Evolutionary conservation across 495 filamentous ascomycete genomes (phyloP), one percentile per base, ranked within the genome.

Genomic region (Lasiosphaeria hispida): DNA sequence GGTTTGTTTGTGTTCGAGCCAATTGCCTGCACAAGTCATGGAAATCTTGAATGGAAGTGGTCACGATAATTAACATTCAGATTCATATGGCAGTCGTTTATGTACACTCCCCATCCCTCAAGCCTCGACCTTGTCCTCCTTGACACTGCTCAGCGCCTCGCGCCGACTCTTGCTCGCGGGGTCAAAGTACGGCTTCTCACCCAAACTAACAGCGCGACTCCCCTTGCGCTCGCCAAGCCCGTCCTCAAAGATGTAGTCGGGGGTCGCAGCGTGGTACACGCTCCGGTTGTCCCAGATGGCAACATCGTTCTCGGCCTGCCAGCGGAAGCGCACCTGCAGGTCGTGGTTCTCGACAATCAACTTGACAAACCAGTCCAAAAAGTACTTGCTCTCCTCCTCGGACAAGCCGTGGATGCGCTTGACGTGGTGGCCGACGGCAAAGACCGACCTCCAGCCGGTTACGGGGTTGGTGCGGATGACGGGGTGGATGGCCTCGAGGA

Each of bases 261-360:
- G 84, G 2, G 88, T 92, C 0, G 87, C 87, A 4, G 82, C 79
- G 61, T 92, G 88, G 67, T 84, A 90, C 0, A 82, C 79, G 38
- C 79, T 82, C 7, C 88, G 72, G 60, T 92, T 92, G 67, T 92
- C 89, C 89, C 89, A 93, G 60, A 93, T 90, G 0, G 89, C 87
- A 13, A 88, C 58, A 69, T 87, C 83, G 62, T 85, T 84, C 17
- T 65, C 62, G 52, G 82, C 76, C 52, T 81, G 67, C 87, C 86
- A 93, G 50, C 77, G 73, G 61, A 79, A 69, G n/a, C 90, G 75
- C 0, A 89, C 87, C 74, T 94, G 90, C 57, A 90, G 67, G 64
- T 94, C 89, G 64, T 92, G 90, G 62, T 92, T 92, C 70, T 92
- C 84, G 5, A 81, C 76, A 52, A 92, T 78, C 10, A 91, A 69